Evolutionary conservation across 805 yeast species (phyloP).

Genomic region (Nakazawaea wickerhamii): DNA sequence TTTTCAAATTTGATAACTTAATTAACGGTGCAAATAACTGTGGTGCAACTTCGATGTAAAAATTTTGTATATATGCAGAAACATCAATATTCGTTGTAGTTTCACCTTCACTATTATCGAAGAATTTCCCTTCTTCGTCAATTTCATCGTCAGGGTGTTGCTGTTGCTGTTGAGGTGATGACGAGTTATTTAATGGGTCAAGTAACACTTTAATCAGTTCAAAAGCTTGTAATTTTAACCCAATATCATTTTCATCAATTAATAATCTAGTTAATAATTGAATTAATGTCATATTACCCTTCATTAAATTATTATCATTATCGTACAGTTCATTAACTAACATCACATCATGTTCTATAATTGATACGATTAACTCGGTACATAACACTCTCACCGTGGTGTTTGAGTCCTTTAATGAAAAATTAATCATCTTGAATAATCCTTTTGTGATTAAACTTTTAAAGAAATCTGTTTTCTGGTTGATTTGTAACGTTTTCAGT

Average conservation of each 20-base stretch:
- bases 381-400: conserved; percentile 58
- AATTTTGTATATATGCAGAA: conserved; percentile 42
- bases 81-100: conserved; percentile 9
- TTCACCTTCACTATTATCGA: conserved; percentile 5
- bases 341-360: conserved; percentile 78
- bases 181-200: conserved; percentile 47
- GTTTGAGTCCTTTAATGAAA: conserved; percentile 55
- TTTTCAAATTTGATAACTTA: conserved; percentile 13
- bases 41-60: conserved; percentile 44
- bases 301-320: conserved; percentile 19
- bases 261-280: conserved; percentile 53
- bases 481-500: conserved; percentile 59
- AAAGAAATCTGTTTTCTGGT: conserved; percentile 62
- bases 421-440: conserved; percentile 60
- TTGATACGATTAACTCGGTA: conserved; percentile 71
- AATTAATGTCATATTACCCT: conserved; percentile 56
- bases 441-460: conserved; percentile 61
- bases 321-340: conserved; percentile 35
- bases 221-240: conserved; percentile 73
- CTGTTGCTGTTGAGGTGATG: background rate
- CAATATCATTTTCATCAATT: conserved; percentile 57
- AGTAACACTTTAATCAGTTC: conserved; percentile 76
- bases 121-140: conserved; percentile 10
- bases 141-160: conserved; percentile 11
- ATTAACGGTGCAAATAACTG: conserved; percentile 25